Evolutionary conservation across 2,329 filamentous ascomycete species (phyloP), one percentile per base, ranked within the genome.

Genomic region (Pseudophaeomoniella oleicola): DNA sequence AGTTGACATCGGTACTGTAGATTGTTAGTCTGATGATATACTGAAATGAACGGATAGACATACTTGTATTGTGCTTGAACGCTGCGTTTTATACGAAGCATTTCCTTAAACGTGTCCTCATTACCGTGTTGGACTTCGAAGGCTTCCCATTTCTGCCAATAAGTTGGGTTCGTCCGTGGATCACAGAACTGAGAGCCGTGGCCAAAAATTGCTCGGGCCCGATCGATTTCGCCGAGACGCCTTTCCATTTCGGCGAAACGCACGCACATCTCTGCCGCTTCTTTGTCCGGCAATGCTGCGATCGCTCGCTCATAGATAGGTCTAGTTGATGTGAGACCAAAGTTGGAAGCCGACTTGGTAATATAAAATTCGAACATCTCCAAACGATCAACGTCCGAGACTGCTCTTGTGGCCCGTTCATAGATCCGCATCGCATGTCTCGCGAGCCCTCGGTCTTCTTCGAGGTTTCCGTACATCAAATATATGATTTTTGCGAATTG

Each of bases 321-420:
- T 36, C 90, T 69, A 3, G 90, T 94, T 1, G 90, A 96, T 0
- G 90, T 87, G 36, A 98, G 72, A 19, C 92, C 90, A 52, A 98
- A 98, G 60, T 98, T 98, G 14, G 86, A 93, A 2, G 90, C 90
- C 1, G 87, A 94, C 57, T 98, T 96, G 40, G 88, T 96, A 54
- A 98, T 94, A 65, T 98, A 98, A 55, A 96, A 94, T 58, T 94
- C 90, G 66, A 94, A 98, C 87, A 98, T 94, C 50, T 94, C 86
- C 41, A 87, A 79, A 36, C 86, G 73, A 57, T 98, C 88, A 51
- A 94, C 88, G 51, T 98, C 90, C 11, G 84, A 80, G 3, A 98
- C 92, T 10, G 88, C 87, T 19, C 90, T 77, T 4, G 90, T 98
- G 5, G 90, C 90, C 40, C 90, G 81, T 62, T 98, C 92, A 59